Evolutionary conservation across 1,284 basidiomycete genomes (phyloP).

Genomic region (Ganoderma leucocontextum): DNA sequence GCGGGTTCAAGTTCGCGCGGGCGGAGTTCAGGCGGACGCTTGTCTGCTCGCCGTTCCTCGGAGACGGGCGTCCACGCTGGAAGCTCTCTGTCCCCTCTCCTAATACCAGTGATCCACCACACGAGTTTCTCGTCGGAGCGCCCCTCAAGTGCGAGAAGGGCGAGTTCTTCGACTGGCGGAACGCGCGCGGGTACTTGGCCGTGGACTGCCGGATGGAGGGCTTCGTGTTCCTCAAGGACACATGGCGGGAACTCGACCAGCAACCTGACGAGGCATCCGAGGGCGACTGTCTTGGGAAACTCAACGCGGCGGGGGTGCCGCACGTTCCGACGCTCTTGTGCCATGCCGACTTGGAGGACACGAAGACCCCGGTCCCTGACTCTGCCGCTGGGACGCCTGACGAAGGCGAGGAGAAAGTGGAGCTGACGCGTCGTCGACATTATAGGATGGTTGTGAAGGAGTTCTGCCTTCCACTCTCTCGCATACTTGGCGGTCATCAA

Average conservation of each 20-base stretch:
- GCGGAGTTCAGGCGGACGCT: not conserved
- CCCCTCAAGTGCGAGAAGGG: not conserved
- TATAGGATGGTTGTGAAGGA: not conserved
- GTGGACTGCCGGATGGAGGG: slow-evolving; percentile 11
- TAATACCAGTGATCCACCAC: not conserved
- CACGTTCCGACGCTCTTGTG: slow-evolving; percentile 23
- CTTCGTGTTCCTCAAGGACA: slow-evolving; percentile 25
- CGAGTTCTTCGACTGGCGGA: not conserved
- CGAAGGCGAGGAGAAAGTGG: not conserved
- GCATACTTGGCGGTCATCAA: not conserved
- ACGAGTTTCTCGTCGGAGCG: slow-evolving; percentile 16
- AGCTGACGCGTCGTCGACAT: not conserved
- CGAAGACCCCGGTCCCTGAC: not conserved
- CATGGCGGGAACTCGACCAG: slow-evolving; percentile 12
- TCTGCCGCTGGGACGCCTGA: not conserved
- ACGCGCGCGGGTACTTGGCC: slow-evolving; percentile 15
- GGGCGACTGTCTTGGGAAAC: slow-evolving; percentile 1
- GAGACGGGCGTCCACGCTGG: slow-evolving; percentile 4
- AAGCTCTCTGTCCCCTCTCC: slow-evolving; percentile 11
- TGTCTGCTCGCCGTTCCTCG: not conserved
- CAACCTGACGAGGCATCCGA: slow-evolving; percentile 1
- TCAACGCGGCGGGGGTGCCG: slow-evolving; percentile 14
- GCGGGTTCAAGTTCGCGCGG: not conserved
- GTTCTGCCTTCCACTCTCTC: not conserved
- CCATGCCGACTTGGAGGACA: slow-evolving; percentile 14